phyloP scores from a whole-genome alignment of 2,329 filamentous ascomycete genomes.

The Penicillium sp. region DNA sequence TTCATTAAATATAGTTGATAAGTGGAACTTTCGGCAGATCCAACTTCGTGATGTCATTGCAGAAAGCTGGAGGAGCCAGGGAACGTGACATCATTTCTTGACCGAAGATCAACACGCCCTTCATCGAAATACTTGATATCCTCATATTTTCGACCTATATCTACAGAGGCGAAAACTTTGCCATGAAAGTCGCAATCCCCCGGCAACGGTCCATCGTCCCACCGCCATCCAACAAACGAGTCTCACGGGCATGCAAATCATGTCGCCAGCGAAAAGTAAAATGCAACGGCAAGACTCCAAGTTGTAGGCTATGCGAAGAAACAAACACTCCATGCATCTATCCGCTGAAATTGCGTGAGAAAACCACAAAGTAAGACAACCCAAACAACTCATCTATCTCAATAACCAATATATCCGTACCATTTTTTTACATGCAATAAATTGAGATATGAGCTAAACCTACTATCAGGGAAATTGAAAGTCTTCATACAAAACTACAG shows the following conservation, averaged over 20 bases:
- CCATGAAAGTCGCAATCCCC: conserved; percentile 35
- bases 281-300: conserved; percentile 45
- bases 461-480: conserved; percentile 3
- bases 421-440: not conserved
- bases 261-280: conserved; percentile 47
- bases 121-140: not conserved
- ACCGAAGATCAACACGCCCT: not conserved
- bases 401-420: not conserved
- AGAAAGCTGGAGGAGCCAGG: not conserved
- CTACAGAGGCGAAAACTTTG: not conserved
- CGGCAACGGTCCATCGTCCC: conserved; percentile 22
- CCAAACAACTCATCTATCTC: not conserved
- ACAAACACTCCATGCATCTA: conserved; percentile 41
- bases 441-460: not conserved
- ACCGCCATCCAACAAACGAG: conserved; percentile 29
- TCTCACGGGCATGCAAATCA: conserved; percentile 43
- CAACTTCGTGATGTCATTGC: not conserved
- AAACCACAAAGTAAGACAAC: conserved; percentile 36
- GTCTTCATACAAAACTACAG: conserved; percentile 1
- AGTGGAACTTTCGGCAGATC: too few relatives aligned
- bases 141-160: not conserved
- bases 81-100: not conserved
- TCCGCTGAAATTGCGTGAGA: conserved; percentile 41
- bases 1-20: too few relatives aligned
- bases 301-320: conserved; percentile 44